Evolutionary conservation across 208 protist species (phyloP).

Genomic region (Naegleria gruberi): DNA sequence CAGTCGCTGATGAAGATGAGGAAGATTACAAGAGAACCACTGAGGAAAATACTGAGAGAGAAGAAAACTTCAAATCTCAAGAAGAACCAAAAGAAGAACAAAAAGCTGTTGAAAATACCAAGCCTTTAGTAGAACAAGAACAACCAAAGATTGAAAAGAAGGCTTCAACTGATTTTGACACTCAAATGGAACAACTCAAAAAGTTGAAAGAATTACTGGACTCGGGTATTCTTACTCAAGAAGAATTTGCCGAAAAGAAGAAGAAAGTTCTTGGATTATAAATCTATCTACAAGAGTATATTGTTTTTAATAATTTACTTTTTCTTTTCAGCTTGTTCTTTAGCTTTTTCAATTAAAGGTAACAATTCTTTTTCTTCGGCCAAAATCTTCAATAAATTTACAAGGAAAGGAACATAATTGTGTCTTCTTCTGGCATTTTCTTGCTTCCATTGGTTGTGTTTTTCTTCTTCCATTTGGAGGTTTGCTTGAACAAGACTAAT

Average conservation of each 20-base stretch:
- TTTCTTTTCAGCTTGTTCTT: not conserved
- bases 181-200: not conserved
- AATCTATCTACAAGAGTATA: not conserved
- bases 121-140: not conserved
- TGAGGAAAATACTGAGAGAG: not conserved
- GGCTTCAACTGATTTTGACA: not conserved
- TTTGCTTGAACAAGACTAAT: constrained; percentile 50
- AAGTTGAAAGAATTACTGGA: not conserved
- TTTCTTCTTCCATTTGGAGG: constrained; percentile 49
- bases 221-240: not conserved
- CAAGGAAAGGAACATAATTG: constrained; percentile 92
- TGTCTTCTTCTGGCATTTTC: constrained; percentile 91
- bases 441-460: constrained; percentile 48
- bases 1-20: not conserved
- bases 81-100: not conserved
- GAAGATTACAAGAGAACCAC: not conserved
- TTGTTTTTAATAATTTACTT: not conserved
- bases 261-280: constrained; percentile 1
- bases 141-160: not conserved
- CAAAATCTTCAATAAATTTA: constrained; percentile 79
- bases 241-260: not conserved
- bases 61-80: not conserved
- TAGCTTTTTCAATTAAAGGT: constrained; percentile 49
- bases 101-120: not conserved
- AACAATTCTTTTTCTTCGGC: constrained; percentile 76